A percentile compares a stretch with the other conserved stretches of the same genome.
Conservation (phyloP, 306 rosid species). For the Sesbania bispinosa region DNA sequence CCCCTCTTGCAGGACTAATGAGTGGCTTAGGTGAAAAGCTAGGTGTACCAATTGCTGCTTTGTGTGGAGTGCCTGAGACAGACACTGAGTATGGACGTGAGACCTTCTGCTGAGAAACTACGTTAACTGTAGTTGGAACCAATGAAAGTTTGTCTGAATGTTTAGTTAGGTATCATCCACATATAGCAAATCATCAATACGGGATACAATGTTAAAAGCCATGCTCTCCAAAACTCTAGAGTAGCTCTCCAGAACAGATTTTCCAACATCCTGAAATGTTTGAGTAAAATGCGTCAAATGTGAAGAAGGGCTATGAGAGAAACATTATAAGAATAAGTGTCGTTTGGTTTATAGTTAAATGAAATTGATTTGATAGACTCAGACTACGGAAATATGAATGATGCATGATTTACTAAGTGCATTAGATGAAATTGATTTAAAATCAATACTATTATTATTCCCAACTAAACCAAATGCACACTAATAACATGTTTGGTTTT, state of each 20-base stretch:
- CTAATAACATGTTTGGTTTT: too few species aligned
- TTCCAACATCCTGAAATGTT: conserved; percentile 83
- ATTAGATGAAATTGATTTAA: too few species aligned
- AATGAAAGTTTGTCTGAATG: conserved; percentile 66
- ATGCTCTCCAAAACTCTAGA: conserved; percentile 95
- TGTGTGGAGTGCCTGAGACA: conserved; percentile 76
- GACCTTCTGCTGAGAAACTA: conserved; percentile 54
- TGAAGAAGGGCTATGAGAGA: background rate
- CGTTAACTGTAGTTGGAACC: conserved; percentile 48
- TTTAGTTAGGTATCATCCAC: conserved; percentile 82
- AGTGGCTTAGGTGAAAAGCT: conserved; percentile 58
- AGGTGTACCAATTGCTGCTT: conserved; percentile 43
- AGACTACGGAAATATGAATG: too few species aligned
- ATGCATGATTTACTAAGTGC: too few species aligned
- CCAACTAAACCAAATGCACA: too few species aligned
- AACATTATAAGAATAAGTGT: background rate
- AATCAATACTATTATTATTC: too few species aligned
- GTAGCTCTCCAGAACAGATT: conserved; percentile 89
- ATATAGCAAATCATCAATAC: conserved; percentile 79
- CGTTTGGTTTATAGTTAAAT: too few species aligned
- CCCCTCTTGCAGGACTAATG: conserved; percentile 81
- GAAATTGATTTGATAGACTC: too few species aligned
- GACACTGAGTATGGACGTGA: conserved; percentile 50
- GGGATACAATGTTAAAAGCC: conserved; percentile 81
- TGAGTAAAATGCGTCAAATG: background rate